Conservation (phyloP, 169 alveolate species). For the Plasmodium relictum region DNA sequence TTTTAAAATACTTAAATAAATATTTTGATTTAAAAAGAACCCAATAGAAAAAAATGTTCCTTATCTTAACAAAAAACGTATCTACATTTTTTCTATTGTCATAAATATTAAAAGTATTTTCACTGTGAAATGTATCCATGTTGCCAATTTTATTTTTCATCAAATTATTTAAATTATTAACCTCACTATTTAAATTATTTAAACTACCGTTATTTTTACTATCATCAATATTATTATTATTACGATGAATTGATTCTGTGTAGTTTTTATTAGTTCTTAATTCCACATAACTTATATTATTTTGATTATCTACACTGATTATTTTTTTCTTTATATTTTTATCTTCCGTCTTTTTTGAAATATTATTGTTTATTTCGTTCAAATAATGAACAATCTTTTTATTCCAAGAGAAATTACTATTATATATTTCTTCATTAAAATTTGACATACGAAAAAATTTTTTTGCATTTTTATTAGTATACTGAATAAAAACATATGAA, state of each 20-base stretch:
- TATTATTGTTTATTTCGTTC: not conserved
- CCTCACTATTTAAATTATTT: not conserved
- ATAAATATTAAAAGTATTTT: not conserved
- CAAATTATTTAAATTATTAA: not conserved
- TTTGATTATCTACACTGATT: not conserved
- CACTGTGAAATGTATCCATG: not conserved
- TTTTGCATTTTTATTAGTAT: slow-evolving; percentile 11
- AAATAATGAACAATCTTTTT: too few species aligned
- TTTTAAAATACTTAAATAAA: slow-evolving; percentile 5
- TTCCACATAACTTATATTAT: too few species aligned
- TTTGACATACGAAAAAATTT: not conserved
- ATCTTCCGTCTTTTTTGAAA: not conserved
- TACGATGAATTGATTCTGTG: not conserved
- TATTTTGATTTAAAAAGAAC: not conserved
- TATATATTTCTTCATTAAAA: not conserved
- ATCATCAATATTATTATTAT: slow-evolving; percentile 1
- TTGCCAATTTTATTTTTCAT: not conserved
- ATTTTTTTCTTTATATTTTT: not conserved
- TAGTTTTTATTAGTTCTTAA: too few species aligned
- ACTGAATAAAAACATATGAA: slow-evolving; percentile 6
- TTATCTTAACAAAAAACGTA: not conserved
- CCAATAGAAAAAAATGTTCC: not conserved
- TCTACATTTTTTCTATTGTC: not conserved
- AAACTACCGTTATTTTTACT: not conserved
- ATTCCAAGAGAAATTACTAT: not conserved